Evolutionary conservation across 108 stramenopile species (phyloP).

Genomic region (Nitzschia inconspicua): DNA sequence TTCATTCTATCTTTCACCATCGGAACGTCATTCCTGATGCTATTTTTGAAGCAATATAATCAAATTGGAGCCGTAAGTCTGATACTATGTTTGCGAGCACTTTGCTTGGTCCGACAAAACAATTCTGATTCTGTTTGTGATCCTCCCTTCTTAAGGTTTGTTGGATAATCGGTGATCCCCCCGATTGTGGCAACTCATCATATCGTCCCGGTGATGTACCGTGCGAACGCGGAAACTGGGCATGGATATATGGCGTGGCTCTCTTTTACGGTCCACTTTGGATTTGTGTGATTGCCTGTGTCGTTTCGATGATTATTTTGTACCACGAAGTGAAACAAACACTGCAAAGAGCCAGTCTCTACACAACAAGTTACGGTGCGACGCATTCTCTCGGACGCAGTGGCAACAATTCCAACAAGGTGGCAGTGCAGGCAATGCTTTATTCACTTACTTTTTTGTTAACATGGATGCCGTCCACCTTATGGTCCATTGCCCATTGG

Average conservation of each 20-base stretch:
- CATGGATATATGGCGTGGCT: constrained; percentile 27
- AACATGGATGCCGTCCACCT: constrained; percentile 35
- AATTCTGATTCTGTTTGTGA: not conserved
- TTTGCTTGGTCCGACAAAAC: not conserved
- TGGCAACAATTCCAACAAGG: not conserved
- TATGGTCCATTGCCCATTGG: constrained; percentile 39
- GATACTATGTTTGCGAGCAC: too few species aligned
- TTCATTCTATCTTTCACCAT: constrained; percentile 19
- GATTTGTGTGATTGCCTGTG: constrained; percentile 18
- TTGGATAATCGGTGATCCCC: constrained; percentile 31
- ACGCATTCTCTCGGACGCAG: not conserved
- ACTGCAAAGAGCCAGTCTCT: not conserved
- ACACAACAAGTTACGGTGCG: not conserved
- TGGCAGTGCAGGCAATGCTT: constrained; percentile 34
- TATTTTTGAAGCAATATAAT: constrained; percentile 30
- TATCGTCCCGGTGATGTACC: not conserved
- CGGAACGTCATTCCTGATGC: constrained; percentile 21
- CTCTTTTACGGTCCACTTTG: constrained; percentile 41
- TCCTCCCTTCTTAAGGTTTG: too few species aligned
- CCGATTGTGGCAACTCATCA: constrained; percentile 22
- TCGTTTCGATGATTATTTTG: constrained; percentile 16
- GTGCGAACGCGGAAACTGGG: constrained; percentile 32
- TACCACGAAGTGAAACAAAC: constrained; percentile 16
- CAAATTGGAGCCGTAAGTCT: constrained; percentile 11
- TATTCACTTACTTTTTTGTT: constrained; percentile 31